Percentiles rank a stretch among this genome's conserved stretches.
These are phyloP conservation scores for Chaetomium tenue DNA, from an alignment of 495 filamentous ascomycete genomes.

Conservation along the genomic window DNA sequence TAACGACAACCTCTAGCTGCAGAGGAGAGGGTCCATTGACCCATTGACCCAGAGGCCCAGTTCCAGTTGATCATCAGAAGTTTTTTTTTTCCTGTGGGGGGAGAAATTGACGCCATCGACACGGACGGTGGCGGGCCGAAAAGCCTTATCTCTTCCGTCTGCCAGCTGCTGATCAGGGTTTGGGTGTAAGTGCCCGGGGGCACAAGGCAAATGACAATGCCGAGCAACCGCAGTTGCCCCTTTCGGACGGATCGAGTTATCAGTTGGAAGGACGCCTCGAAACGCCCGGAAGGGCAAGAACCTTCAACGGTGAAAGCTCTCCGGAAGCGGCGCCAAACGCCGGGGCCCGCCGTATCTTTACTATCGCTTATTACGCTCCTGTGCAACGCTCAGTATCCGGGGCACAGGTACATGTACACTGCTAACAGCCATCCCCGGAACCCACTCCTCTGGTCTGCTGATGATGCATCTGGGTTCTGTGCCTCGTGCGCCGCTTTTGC, in stretches of 20 bases:
- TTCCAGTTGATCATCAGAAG: conserved; percentile 9
- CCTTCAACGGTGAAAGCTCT: not conserved
- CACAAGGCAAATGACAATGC: conserved; percentile 4
- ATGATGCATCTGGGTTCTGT: conserved; percentile 22
- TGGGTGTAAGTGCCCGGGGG: not conserved
- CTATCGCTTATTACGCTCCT: conserved; percentile 23
- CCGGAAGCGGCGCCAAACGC: conserved; percentile 12
- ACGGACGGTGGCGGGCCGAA: not conserved
- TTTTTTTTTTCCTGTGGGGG: conserved; percentile 11
- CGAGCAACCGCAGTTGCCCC: conserved; percentile 14
- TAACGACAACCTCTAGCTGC: conserved; percentile 40
- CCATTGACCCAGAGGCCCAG: conserved; percentile 14
- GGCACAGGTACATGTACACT: conserved; percentile 10
- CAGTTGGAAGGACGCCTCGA: not conserved
- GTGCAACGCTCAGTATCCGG: conserved; percentile 9
- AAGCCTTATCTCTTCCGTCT: not conserved
- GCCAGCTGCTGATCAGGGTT: not conserved
- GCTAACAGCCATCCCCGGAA: conserved; percentile 18
- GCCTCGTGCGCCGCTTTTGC: conserved; percentile 14
- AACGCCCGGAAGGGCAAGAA: not conserved
- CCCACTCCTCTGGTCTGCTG: conserved; percentile 12
- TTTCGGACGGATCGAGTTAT: conserved; percentile 16
- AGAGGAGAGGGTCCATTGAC: conserved; percentile 28
- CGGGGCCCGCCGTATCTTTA: conserved; percentile 16
- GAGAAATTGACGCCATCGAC: conserved; percentile 17